These are phyloP conservation scores for Trebouxia sp. DNA, from an alignment of 139 green algal genomes.

Conservation along the genomic window DNA sequence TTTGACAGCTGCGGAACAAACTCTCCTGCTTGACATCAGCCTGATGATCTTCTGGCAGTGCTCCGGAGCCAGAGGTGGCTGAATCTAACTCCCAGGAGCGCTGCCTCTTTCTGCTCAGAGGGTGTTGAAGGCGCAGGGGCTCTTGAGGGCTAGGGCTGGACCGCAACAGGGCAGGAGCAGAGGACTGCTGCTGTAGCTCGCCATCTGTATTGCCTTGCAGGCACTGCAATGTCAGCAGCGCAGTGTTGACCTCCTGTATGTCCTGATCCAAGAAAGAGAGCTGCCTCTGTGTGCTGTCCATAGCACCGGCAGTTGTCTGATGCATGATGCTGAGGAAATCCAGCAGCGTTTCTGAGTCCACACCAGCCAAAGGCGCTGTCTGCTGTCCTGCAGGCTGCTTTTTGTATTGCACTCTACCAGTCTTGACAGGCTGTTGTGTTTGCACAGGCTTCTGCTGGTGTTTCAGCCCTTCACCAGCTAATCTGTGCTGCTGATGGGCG, in stretches of 20 bases:
- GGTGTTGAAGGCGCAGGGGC: neutral
- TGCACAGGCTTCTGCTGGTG: neutral
- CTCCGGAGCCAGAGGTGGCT: neutral
- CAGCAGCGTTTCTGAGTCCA: slow-evolving; percentile 38
- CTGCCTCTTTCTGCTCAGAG: neutral
- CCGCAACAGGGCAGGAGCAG: neutral
- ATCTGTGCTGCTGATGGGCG: neutral
- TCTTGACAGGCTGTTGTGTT: neutral
- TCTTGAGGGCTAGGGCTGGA: neutral
- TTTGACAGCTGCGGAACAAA: neutral
- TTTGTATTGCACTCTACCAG: neutral
- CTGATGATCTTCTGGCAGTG: neutral
- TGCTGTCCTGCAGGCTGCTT: neutral
- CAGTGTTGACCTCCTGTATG: slow-evolving; percentile 6
- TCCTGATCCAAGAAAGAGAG: slow-evolving; percentile 40
- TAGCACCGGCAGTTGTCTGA: slow-evolving; percentile 39
- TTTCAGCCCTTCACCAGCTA: neutral
- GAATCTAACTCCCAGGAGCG: neutral
- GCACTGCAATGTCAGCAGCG: neutral
- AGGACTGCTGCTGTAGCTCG: slow-evolving; percentile 10
- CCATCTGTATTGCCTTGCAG: neutral
- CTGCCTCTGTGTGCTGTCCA: slow-evolving; percentile 14
- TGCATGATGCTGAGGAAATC: slow-evolving; percentile 53
- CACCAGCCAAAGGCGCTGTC: neutral
- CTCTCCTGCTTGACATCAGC: neutral